Conservation (phyloP, 768 basidiomycete species). For the Suillus occidentalis region DNA sequence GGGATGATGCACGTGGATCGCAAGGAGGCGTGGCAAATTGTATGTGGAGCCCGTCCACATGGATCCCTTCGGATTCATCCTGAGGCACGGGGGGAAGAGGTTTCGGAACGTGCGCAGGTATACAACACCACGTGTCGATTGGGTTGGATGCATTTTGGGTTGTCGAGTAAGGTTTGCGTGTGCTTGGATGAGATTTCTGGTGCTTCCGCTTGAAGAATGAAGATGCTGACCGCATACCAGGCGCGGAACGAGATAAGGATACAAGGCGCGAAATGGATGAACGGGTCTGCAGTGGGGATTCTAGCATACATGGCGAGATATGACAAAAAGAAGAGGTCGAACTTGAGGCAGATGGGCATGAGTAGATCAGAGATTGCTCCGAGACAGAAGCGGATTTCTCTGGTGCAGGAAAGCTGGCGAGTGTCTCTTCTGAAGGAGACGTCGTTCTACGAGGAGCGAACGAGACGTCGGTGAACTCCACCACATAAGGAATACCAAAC, state of each 20-base stretch:
- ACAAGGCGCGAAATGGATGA: conserved; percentile 17
- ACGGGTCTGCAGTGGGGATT: conserved; percentile 14
- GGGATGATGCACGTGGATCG: conserved; percentile 16
- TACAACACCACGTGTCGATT: conserved; percentile 10
- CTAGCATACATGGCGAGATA: conserved; percentile 11
- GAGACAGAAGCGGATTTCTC: conserved; percentile 5
- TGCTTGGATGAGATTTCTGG: neutral
- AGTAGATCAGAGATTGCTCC: conserved; percentile 7
- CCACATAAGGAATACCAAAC: conserved; percentile 29
- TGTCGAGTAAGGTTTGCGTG: conserved; percentile 3
- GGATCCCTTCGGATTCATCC: conserved; percentile 1
- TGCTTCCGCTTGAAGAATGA: conserved; percentile 29
- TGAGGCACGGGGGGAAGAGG: conserved; percentile 21
- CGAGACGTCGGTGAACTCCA: conserved; percentile 31
- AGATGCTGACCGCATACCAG: conserved; percentile 19
- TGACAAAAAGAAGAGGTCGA: conserved; percentile 29
- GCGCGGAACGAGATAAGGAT: conserved; percentile 11
- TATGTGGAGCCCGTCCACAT: conserved; percentile 27
- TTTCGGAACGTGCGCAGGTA: conserved; percentile 13
- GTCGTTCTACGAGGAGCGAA: conserved; percentile 9
- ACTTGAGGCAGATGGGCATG: conserved; percentile 12
- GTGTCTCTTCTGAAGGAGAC: neutral
- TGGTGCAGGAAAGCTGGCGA: neutral
- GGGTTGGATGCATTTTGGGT: neutral
- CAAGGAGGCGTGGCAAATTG: conserved; percentile 16